These are phyloP conservation scores for Tetrapisispora iriomotensis DNA, from an alignment of 805 yeast genomes.

Conservation along the genomic window DNA sequence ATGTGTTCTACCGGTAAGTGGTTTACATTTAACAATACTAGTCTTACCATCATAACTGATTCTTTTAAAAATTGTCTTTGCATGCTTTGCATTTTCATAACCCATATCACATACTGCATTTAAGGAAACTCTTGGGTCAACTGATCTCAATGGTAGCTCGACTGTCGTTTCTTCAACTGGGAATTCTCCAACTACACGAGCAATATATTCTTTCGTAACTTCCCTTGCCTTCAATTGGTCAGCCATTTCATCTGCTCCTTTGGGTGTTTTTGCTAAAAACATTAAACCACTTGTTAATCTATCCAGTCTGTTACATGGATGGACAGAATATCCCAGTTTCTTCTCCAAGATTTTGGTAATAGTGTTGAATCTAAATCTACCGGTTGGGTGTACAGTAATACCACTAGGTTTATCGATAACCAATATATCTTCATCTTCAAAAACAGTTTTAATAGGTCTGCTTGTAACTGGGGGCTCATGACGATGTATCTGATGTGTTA, in stretches of 20 bases:
- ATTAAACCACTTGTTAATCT: conserved; percentile 86
- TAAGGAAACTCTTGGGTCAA: conserved; percentile 64
- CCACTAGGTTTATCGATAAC: conserved; percentile 93
- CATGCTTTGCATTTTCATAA: conserved; percentile 42
- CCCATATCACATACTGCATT: conserved; percentile 38
- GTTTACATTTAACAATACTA: conserved; percentile 69
- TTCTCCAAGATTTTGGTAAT: conserved; percentile 68
- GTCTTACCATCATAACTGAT: conserved; percentile 56
- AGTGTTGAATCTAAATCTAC: conserved; percentile 65
- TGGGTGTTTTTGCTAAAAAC: conserved; percentile 78
- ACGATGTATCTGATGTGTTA: conserved; percentile 69
- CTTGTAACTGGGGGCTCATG: conserved; percentile 81
- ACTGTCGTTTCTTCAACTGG: conserved; percentile 51
- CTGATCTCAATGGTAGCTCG: conserved; percentile 57
- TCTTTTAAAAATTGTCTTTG: conserved; percentile 60
- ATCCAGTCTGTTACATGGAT: conserved; percentile 85
- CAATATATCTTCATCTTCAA: conserved; percentile 63
- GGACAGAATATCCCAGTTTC: conserved; percentile 57
- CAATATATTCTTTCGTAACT: conserved; percentile 75
- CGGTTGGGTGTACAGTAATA: conserved; percentile 93
- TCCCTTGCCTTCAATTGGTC: conserved; percentile 62
- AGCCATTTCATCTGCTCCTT: conserved; percentile 68
- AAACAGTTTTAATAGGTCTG: conserved; percentile 51
- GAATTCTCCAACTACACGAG: conserved; percentile 80
- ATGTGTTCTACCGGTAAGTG: conserved; percentile 89